These are phyloP conservation scores for Capsella bursapastoris DNA, from an alignment of 345 rosid species.

Conservation along the genomic window DNA sequence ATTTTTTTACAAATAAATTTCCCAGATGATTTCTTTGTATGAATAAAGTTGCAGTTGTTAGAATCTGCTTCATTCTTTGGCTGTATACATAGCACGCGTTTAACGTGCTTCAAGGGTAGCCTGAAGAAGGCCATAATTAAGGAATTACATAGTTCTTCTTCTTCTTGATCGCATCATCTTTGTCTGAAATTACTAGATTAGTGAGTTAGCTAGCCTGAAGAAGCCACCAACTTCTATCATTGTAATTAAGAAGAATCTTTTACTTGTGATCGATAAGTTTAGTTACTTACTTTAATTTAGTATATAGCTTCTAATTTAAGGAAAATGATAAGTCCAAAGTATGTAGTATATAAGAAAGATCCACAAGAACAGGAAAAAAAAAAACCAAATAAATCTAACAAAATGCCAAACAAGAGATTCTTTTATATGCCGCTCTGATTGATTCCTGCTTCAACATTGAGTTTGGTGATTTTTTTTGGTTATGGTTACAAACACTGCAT, in stretches of 20 bases:
- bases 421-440: not conserved
- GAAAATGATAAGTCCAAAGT: not conserved
- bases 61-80: slow-evolving; percentile 5
- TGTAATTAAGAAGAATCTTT: not conserved
- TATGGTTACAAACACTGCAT: not conserved
- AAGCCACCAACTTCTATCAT: not conserved
- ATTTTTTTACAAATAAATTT: slow-evolving; percentile 15
- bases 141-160: not conserved
- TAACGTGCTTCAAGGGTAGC: not conserved
- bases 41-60: slow-evolving; percentile 31
- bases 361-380: not conserved
- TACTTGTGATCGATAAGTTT: not conserved
- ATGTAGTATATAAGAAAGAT: not conserved
- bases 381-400: not conserved
- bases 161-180: not conserved
- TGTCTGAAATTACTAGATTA: slow-evolving; percentile 1
- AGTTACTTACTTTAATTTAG: not conserved
- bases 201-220: slow-evolving; percentile 1
- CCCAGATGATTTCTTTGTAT: not conserved
- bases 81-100: not conserved
- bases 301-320: too few relatives aligned
- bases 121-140: not conserved
- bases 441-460: not conserved
- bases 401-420: not conserved
- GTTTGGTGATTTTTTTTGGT: slow-evolving; percentile 8